phyloP scores from a whole-genome alignment of 345 rosid genomes.

The Abelmoschus esculentus region DNA sequence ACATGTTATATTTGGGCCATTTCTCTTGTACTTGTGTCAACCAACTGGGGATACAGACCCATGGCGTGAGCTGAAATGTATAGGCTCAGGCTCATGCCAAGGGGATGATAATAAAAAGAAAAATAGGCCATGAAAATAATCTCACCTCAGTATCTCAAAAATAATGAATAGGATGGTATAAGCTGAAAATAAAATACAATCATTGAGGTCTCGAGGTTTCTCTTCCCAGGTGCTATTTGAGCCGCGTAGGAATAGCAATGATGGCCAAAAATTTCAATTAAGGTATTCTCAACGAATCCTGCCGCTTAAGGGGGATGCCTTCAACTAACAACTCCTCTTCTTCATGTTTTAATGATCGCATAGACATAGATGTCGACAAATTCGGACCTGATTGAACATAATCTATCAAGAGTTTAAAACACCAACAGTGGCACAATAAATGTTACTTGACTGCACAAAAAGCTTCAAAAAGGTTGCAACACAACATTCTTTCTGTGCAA shows the following conservation, averaged over 20 bases:
- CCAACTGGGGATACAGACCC: no score
- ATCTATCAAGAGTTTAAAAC: neutral
- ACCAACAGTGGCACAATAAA: neutral
- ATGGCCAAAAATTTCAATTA: slow-evolving; percentile 11
- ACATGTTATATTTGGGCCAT: slow-evolving; percentile 20
- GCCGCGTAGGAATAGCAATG: neutral
- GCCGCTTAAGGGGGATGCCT: slow-evolving; percentile 42
- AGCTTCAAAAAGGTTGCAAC: no score
- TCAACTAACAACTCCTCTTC: slow-evolving; percentile 32
- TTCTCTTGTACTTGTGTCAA: no score
- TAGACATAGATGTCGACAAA: slow-evolving; percentile 24
- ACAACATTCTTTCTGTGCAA: no score
- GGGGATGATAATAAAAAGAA: neutral
- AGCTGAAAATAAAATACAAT: slow-evolving; percentile 14
- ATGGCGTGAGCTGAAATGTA: no score
- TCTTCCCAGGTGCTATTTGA: slow-evolving; percentile 9
- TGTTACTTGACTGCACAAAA: neutral
- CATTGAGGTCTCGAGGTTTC: neutral
- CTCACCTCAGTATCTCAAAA: slow-evolving; percentile 3
- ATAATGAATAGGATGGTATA: slow-evolving; percentile 4
- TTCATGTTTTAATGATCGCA: slow-evolving; percentile 32
- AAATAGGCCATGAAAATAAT: neutral
- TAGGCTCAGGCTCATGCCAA: slow-evolving; percentile 4
- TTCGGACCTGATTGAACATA: slow-evolving; percentile 17
- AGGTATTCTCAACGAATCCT: slow-evolving; percentile 26